Evolutionary conservation across 2,329 filamentous ascomycete genomes (phyloP), one percentile per base, ranked within the genome.

Genomic region (Acarospora socialis): DNA sequence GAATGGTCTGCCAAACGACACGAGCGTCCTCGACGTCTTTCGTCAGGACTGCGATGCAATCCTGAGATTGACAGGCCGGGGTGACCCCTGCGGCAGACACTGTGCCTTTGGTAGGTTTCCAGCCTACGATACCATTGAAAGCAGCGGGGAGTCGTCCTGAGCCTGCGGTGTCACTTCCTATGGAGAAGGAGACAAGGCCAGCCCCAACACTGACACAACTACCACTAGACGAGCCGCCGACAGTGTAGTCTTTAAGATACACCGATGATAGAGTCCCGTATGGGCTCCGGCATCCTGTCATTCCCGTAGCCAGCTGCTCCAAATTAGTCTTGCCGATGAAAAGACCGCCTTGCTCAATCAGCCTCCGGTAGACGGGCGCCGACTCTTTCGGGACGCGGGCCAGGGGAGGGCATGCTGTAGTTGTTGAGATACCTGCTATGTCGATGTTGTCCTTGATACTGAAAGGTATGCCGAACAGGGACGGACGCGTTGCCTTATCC

Each of bases 301-400:
- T 56, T 1, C 72, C 72, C 1, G 70, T 75, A 3, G 70, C 71
- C 3, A 76, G 57, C 47, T 76, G 70, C 44, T 77, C 72, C 33
- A 76, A 58, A 42, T 67, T 68, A 8, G 59, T 59, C 44, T 74
- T 75, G 18, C 70, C 70, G 25, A 74, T 55, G 35, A 68, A 63
- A 3, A 74, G 45, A 1, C 60, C 70, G 5, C 70, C 70, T 9
- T 63, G 60, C 4, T 56, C 52, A 3, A 69, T 51, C 4, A 70
- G 46, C 25, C 54, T 56, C 15, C 62, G 51, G 14, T 68, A 61
- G 2, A 64, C 60, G 4, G 55, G 53, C 1, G 66, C 61, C 10
- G 57, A 63, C 5, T 51, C 45, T n/a, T 52, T 50, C 0, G 69
- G 59, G 1, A 54, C 54, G 42, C 66, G 66, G 2, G 62, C 50